Evolutionary conservation across 495 filamentous ascomycete genomes (phyloP).

Genomic region (Staphylotrichum tortipilum): DNA sequence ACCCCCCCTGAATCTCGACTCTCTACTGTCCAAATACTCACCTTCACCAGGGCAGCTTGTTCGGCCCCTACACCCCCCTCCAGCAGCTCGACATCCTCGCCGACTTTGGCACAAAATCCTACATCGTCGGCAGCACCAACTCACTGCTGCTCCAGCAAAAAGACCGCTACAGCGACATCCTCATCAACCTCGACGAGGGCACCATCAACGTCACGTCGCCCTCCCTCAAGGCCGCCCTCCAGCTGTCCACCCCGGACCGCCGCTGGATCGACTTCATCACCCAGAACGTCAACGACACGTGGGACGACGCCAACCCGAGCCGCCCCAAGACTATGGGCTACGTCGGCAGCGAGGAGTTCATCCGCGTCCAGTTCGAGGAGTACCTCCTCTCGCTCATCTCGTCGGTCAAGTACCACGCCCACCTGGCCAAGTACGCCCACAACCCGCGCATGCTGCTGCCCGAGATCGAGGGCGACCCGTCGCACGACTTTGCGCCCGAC

Average conservation of each 20-base stretch:
- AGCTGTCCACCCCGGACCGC: slow-evolving; percentile 76
- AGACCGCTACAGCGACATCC: slow-evolving; percentile 94
- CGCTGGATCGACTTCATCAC: slow-evolving; percentile 96
- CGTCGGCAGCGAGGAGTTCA: slow-evolving; percentile 95
- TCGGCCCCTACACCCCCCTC: slow-evolving; percentile 92
- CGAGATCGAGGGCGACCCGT: slow-evolving; percentile 75
- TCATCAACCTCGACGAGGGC: slow-evolving; percentile 92
- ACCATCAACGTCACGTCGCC: slow-evolving; percentile 74
- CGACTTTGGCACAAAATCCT: slow-evolving; percentile 91
- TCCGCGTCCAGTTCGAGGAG: slow-evolving; percentile 94
- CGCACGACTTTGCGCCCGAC: slow-evolving; percentile 67
- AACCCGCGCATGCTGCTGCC: slow-evolving; percentile 52
- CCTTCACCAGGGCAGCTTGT: slow-evolving; percentile 65
- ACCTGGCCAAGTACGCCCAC: slow-evolving; percentile 53
- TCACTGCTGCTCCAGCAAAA: slow-evolving; percentile 86
- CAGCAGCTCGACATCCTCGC: slow-evolving; percentile 93
- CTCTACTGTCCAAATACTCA: background rate
- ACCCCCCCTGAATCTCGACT: too few relatives aligned
- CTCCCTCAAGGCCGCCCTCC: slow-evolving; percentile 67
- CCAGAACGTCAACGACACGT: slow-evolving; percentile 87
- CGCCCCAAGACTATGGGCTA: slow-evolving; percentile 91
- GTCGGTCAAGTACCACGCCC: slow-evolving; percentile 78
- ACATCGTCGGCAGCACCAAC: slow-evolving; percentile 95
- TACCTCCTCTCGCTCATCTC: slow-evolving; percentile 87
- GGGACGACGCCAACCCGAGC: slow-evolving; percentile 84